Evolutionary conservation across 129 eudicot species (phyloP).

Genomic region (Pseudognaphalium luteoalbum): DNA sequence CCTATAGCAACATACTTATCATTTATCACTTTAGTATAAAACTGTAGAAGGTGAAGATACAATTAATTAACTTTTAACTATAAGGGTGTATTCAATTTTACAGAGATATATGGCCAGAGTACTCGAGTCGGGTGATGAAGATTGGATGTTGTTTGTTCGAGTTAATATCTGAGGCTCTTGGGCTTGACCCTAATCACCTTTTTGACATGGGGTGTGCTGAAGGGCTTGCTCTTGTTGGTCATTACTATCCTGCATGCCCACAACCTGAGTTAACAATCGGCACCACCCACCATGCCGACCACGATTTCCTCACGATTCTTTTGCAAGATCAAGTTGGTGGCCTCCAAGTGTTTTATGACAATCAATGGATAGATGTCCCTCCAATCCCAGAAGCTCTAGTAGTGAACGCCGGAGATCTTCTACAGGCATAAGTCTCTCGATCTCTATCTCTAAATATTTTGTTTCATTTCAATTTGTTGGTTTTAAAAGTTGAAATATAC

Average conservation of each 20-base stretch:
- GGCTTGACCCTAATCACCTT: constrained; percentile 20
- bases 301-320: constrained; percentile 41
- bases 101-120: constrained; percentile 44
- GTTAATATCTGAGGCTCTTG: constrained; percentile 1
- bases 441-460: too few species aligned
- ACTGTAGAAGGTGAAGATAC: too few species aligned
- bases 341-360: constrained; percentile 39
- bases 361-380: constrained; percentile 52
- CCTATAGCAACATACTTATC: too few species aligned
- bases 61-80: too few species aligned
- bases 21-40: too few species aligned
- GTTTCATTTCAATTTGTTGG: too few species aligned
- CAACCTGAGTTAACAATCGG: constrained; percentile 42
- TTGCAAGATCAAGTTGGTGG: constrained; percentile 55
- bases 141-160: constrained; percentile 30
- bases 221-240: constrained; percentile 32
- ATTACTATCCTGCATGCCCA: constrained; percentile 49
- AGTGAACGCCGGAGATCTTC: constrained; percentile 38
- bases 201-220: constrained; percentile 39
- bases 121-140: constrained; percentile 31
- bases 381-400: constrained; percentile 42
- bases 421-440: not conserved
- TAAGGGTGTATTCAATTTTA: not conserved
- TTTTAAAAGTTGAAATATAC: too few species aligned
- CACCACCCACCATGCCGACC: constrained; percentile 26